Base-by-base conservation (phyloP, 1,284 basidiomycete genomes). In the Tylopilus sp. region DNA sequence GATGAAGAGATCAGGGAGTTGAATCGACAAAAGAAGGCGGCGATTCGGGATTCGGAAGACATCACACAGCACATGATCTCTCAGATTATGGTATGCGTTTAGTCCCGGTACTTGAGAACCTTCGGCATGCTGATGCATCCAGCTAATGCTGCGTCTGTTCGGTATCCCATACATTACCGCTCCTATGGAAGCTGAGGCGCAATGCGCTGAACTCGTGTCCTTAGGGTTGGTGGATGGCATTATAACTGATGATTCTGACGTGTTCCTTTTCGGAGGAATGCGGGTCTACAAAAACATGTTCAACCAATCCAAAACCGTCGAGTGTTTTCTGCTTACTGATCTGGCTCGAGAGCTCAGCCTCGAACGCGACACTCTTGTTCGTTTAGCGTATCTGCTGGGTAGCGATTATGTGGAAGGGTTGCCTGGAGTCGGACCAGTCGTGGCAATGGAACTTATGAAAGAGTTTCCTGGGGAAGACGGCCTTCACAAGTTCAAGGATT, bases 201-300 rank as follows among this genome's bases (percentile, higher is more conserved):
- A 99, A 69, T 99, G 97, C 61, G 96, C 97, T 4, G 86, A 93
- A 59, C 84, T 99, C 10, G 86, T 93, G 4, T 74, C 81, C 12
- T 77, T 96, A 7, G 82, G 84, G 3, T 78, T 99, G 23, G 96
- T 97, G 31, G 94, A 99, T 59, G 97, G 97, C 0, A 89, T 99
- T 56, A 99, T 99, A 67, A 99, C 97, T 0, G 97, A 99, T 69
- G 97, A 99, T 70, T 97, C 93, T 15, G 97, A 99, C 63, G 94
- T 99, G 30, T 99, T 99, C 69, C 83, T 99, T 39, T 99, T 99
- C 59, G 96, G 97, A 28, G 96, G 91, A 15, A 74, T 80, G 51
- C 84, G 92, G 25, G 92, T 99, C 37, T 97, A 90, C 78, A 97
- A 97, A 71, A 97, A 99, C 69, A 97, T 99, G 89, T 99, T 99